Evolutionary conservation across 441 rosid species (phyloP), one percentile per base, ranked within the genome.

Genomic region (Populus tomentosa): DNA sequence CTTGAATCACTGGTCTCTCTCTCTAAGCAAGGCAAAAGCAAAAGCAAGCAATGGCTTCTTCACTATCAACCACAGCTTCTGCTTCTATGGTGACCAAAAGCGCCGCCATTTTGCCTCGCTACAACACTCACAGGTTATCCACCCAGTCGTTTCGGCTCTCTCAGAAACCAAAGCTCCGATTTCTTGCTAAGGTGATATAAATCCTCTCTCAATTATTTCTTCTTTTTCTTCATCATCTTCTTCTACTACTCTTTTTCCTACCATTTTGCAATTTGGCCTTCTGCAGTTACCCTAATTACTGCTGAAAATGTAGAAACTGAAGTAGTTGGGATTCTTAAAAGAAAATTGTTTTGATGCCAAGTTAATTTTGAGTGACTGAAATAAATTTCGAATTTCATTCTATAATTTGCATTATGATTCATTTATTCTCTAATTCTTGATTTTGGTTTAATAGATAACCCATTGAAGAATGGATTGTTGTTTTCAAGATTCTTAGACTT

Each of bases 151-250:
- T 84, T 80, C 88, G 84, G 71, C 86, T 86, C 85, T 80, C 90
- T 38, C 70, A 81, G 4, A 76, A 36, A 38, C 86, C 88, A n/a
- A 85, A 82, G 83, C 87, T 85, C 79, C 87, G 82, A 38, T 83
- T 90, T 76, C 79, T 80, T 76, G 50, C 90, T 78, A 85, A 88
- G 94, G 97, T 90, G 74, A 26, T 10, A 24, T 24, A 64, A 21
- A 13, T 21, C 67, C 67, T 21, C 26, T 21, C 32, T 64, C 67
- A 64, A 64, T 3, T 24, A 7, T 42, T 64, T 38, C 71, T 72
- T 32, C 28, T 53, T 24, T 13, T 26, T 56, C 62, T 3, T n/a
- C 32, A 59, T 67, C 9, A 6, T 7, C 11, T 10, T 18, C 9
- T 28, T 67, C 2, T 21, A 6, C 23, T 61, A 6, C 14, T 69